Base-by-base conservation (phyloP, 2,329 filamentous ascomycete species). In the Aspergillus alliaceus region DNA sequence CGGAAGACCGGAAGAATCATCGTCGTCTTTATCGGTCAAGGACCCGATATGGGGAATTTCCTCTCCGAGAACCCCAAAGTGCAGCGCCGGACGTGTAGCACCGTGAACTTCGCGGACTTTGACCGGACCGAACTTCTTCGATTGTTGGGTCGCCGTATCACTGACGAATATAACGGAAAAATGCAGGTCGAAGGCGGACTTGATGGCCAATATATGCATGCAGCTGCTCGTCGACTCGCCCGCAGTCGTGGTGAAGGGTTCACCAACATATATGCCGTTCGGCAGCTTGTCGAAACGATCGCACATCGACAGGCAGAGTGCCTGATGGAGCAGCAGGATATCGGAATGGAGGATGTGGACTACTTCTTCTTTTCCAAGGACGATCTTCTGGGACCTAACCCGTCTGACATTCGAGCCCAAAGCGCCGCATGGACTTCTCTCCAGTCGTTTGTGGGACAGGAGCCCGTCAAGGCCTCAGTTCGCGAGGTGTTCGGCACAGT, bases 151-250 rank as follows among this genome's bases (percentile, higher is more conserved):
- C 61, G 60, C 7, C 56, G 56, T 25, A 59, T 64, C 42, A 54
- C 44, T 3, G 48, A 57, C 8, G 57, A 57, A 24, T 64, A 60
- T 15, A 46, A 55, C 22, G 60, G 61, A 25, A 57, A 59, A 24
- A 61, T 65, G 62, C 59, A 63, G 47, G 56, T 64, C n/a, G 63
- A 64, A 29, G 63, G 62, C 0, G 63, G 63, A 9, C 53, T 60
- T 1, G 63, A 65, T 4, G 62, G 63, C 20, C 60, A 53, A 2
- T 65, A 64, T 20, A 58, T 65, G 55, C 58, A 60, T 32, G 59
- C 59, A 34, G 62, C 58, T 1, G 62, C 60, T 24, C 62, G 63
- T 18, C 60, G 63, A 29, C 54, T 64, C 24, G 62, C 58, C 35
- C 58, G 56, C 25, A 57, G 54, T n/a, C 59, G 58, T 20, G 58